Percentiles rank a stretch among this genome's conserved stretches.
Conservation (phyloP, 768 basidiomycete genomes). For the Kwoniella newhampshirensis region DNA sequence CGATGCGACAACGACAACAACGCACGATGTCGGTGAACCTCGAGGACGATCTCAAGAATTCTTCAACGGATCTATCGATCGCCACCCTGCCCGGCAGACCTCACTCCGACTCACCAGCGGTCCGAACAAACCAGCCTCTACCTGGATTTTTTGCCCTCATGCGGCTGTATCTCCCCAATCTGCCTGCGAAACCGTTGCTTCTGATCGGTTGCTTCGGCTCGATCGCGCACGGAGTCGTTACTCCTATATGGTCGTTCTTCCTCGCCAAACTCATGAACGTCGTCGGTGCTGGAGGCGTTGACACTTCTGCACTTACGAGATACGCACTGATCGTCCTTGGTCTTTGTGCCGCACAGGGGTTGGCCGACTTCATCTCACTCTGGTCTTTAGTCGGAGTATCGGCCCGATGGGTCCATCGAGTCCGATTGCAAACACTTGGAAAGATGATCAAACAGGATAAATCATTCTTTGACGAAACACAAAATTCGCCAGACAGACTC, state of each 20-base stretch:
- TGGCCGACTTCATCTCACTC: constrained; percentile 73
- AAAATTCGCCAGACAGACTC: constrained; percentile 63
- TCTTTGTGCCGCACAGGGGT: constrained; percentile 72
- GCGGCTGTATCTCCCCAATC: constrained; percentile 61
- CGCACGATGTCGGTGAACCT: constrained; percentile 22
- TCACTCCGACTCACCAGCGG: background rate
- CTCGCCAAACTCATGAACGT: constrained; percentile 71
- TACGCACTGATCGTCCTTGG: constrained; percentile 58
- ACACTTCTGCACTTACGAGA: constrained; percentile 27
- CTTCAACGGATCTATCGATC: constrained; percentile 8
- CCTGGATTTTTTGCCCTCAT: constrained; percentile 36
- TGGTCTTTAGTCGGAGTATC: constrained; percentile 73
- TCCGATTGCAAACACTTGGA: constrained; percentile 63
- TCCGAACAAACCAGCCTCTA: background rate
- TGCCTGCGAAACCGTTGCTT: constrained; percentile 73
- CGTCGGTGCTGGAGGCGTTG: constrained; percentile 52
- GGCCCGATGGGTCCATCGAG: constrained; percentile 68
- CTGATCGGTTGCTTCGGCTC: constrained; percentile 69
- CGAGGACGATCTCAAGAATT: constrained; percentile 33
- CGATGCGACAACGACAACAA: constrained; percentile 11
- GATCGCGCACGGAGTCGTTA: constrained; percentile 74
- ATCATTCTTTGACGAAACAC: constrained; percentile 74
- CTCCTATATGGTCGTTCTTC: constrained; percentile 87
- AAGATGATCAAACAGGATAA: constrained; percentile 77
- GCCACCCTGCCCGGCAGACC: background rate